Conservation (phyloP, 768 basidiomycete species). For the Neoboletus magnificus region DNA sequence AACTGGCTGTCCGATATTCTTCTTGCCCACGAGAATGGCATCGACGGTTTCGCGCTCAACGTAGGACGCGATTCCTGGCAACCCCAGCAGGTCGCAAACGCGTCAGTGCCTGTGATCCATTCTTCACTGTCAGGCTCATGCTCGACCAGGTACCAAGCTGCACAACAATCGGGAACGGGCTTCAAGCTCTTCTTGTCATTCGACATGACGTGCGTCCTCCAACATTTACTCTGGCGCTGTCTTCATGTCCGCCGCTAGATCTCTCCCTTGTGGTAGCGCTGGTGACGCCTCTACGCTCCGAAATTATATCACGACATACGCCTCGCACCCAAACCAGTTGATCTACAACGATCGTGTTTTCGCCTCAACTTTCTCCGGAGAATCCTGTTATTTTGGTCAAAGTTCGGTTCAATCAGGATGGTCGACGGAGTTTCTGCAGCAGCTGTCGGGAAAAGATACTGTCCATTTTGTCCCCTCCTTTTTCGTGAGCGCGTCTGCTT, state of each 20-base stretch:
- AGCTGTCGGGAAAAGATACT: slow-evolving; percentile 41
- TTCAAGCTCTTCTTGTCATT: slow-evolving; percentile 79
- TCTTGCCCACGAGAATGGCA: slow-evolving; percentile 54
- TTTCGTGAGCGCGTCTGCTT: slow-evolving; percentile 54
- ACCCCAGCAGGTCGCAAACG: slow-evolving; percentile 55
- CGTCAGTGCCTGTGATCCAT: slow-evolving; percentile 39
- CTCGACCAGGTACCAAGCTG: slow-evolving; percentile 50
- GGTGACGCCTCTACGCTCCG: slow-evolving; percentile 50
- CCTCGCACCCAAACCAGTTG: slow-evolving; percentile 58
- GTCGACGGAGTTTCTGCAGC: slow-evolving; percentile 49
- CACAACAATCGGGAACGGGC: slow-evolving; percentile 44
- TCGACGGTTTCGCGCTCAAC: slow-evolving; percentile 73
- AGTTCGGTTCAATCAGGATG: slow-evolving; percentile 50
- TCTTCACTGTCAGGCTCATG: slow-evolving; percentile 15
- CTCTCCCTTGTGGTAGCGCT: slow-evolving; percentile 49
- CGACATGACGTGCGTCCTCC: slow-evolving; percentile 63
- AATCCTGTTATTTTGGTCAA: slow-evolving; percentile 65
- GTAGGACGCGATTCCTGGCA: slow-evolving; percentile 66
- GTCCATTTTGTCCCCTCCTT: slow-evolving; percentile 69
- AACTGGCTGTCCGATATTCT: slow-evolving; percentile 49
- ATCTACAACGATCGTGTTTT: slow-evolving; percentile 46
- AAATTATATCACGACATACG: slow-evolving; percentile 50
- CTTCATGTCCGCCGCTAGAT: slow-evolving; percentile 32
- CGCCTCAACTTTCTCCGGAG: slow-evolving; percentile 71
- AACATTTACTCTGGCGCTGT: neutral